Evolutionary conservation across 2,329 filamentous ascomycete genomes (phyloP).

Genomic region (Calonectria hongkongensis): DNA sequence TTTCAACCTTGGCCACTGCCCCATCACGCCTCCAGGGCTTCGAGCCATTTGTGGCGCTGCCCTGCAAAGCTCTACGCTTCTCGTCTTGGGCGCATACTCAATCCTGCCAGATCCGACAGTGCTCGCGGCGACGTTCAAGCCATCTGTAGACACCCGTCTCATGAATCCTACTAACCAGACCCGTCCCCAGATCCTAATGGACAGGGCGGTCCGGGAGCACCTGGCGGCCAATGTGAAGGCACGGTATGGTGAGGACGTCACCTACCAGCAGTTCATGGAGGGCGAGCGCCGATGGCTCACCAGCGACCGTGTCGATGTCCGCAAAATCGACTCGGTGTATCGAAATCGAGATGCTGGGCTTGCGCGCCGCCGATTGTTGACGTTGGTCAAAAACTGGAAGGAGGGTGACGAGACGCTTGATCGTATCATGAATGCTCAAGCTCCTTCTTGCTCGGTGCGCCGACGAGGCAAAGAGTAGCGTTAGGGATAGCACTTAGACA

Average conservation of each 20-base stretch:
- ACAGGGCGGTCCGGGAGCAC: slow-evolving; percentile 56
- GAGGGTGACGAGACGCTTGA: slow-evolving; percentile 62
- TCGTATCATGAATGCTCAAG: slow-evolving; percentile 59
- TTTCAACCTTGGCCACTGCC: slow-evolving; percentile 64
- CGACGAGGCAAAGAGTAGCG: slow-evolving; percentile 37
- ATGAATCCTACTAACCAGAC: slow-evolving; percentile 50
- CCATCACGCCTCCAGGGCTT: slow-evolving; percentile 56
- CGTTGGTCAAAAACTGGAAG: slow-evolving; percentile 63
- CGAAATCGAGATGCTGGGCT: slow-evolving; percentile 63
- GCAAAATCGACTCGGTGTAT: slow-evolving; percentile 66
- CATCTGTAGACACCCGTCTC: slow-evolving; percentile 54
- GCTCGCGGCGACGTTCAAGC: slow-evolving; percentile 54
- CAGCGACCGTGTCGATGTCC: slow-evolving; percentile 62
- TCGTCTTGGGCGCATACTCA: slow-evolving; percentile 62
- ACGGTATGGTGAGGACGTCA: slow-evolving; percentile 56
- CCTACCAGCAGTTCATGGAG: slow-evolving; percentile 58
- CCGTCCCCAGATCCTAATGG: slow-evolving; percentile 51
- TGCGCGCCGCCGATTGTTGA: slow-evolving; percentile 59
- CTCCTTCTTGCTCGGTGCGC: slow-evolving; percentile 53
- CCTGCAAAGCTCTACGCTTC: slow-evolving; percentile 56
- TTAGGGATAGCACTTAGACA: neutral
- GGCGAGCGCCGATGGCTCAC: slow-evolving; percentile 64
- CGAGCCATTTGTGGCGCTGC: slow-evolving; percentile 56
- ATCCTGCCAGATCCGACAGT: slow-evolving; percentile 58
- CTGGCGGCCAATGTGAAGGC: slow-evolving; percentile 57